phyloP scores from a whole-genome alignment of 2,329 filamentous ascomycete genomes.

The Paraphoma chrysanthemicola region DNA sequence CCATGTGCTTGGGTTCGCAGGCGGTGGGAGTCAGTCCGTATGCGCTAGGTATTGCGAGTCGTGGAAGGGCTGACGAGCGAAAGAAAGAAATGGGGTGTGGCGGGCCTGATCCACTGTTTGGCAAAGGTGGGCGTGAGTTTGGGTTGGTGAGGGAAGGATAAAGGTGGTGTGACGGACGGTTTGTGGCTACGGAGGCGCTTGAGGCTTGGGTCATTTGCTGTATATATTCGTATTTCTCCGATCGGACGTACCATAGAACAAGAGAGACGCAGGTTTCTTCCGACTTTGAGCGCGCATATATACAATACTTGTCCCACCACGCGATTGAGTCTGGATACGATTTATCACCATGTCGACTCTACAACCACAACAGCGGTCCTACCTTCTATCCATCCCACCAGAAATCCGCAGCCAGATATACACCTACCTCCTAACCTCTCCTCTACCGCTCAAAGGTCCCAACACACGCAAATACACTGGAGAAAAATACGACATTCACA shows the following conservation, averaged over 20 bases:
- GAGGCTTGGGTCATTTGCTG: too few relatives aligned
- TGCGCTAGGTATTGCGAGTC: not conserved
- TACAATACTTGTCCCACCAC: not conserved
- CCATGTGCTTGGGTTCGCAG: not conserved
- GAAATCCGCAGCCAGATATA: slow-evolving; percentile 42
- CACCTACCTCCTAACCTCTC: slow-evolving; percentile 31
- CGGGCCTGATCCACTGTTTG: not conserved
- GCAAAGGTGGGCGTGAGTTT: not conserved
- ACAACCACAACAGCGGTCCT: slow-evolving; percentile 2
- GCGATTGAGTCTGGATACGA: not conserved
- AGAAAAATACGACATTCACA: slow-evolving; percentile 39
- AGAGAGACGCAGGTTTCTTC: too few relatives aligned
- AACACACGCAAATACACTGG: slow-evolving; percentile 16
- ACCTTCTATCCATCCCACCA: slow-evolving; percentile 36
- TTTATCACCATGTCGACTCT: not conserved
- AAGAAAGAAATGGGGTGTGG: not conserved
- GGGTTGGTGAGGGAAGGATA: not conserved
- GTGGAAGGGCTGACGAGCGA: not conserved
- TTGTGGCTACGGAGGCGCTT: too few relatives aligned
- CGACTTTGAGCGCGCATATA: not conserved
- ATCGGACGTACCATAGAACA: too few relatives aligned
- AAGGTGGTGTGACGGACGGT: too few relatives aligned
- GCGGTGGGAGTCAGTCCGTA: not conserved
- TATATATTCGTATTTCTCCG: too few relatives aligned
- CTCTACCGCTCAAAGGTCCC: slow-evolving; percentile 26